These are phyloP conservation scores for Datisca glomerata DNA, from an alignment of 306 rosid species.

Conservation along the genomic window DNA sequence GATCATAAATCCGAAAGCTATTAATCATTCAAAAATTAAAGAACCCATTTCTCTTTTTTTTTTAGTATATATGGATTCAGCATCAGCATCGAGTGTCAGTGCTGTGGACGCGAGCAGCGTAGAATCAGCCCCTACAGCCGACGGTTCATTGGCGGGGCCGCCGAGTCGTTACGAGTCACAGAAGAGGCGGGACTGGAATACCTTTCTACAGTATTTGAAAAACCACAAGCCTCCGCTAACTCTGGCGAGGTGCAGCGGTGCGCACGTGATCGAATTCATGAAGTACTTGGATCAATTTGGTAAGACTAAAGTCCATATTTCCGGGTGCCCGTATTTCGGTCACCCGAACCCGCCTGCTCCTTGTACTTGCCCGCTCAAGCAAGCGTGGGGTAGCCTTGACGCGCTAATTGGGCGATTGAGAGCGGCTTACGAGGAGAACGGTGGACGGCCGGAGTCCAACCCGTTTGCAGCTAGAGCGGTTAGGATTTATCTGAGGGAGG, in stretches of 20 bases:
- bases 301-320: slow-evolving; percentile 1
- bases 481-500: slow-evolving; percentile 6
- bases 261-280: slow-evolving; percentile 3
- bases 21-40: no score
- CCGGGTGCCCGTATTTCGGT: background rate
- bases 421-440: slow-evolving; percentile 4
- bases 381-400: slow-evolving; percentile 5
- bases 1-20: no score
- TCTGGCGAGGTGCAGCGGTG: background rate
- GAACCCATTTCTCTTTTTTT: no score
- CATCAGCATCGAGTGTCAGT: no score
- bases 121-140: no score
- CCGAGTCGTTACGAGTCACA: slow-evolving; percentile 1
- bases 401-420: slow-evolving; percentile 1
- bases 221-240: slow-evolving; percentile 1
- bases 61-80: no score
- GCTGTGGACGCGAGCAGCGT: no score
- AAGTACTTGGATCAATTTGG: slow-evolving; percentile 4
- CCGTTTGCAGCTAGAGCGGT: slow-evolving; percentile 1
- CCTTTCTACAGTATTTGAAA: background rate
- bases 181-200: slow-evolving; percentile 3
- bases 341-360: slow-evolving; percentile 2
- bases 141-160: background rate
- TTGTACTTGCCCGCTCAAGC: slow-evolving; percentile 1
- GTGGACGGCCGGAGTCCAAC: slow-evolving; percentile 2